Percentiles rank a stretch among this genome's conserved stretches.
Evolutionary conservation across 2,329 filamentous ascomycete species (phyloP).

Genomic region (Ceratocystiopsis brevicomis): DNA sequence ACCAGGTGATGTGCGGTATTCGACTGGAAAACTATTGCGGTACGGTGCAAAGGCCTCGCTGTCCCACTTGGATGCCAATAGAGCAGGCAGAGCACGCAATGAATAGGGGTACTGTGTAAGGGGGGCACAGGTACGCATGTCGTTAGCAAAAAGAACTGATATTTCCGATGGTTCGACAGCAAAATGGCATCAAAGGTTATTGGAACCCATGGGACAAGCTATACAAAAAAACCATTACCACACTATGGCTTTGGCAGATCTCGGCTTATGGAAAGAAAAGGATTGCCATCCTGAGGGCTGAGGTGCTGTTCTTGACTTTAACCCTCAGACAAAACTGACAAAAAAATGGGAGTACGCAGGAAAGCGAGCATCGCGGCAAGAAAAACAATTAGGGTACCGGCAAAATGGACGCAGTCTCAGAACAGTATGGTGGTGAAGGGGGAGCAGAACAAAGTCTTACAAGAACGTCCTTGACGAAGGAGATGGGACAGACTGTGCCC

Average conservation of each 20-base stretch:
- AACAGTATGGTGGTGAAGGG: neutral
- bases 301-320: too few species aligned
- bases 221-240: neutral
- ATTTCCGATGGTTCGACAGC: neutral
- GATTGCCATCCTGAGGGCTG: too few species aligned
- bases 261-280: too few species aligned
- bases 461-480: slow-evolving; percentile 66
- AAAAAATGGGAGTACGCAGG: too few species aligned
- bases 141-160: neutral
- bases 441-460: slow-evolving; percentile 32
- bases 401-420: too few species aligned
- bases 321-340: too few species aligned
- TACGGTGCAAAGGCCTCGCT: slow-evolving; percentile 44
- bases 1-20: slow-evolving; percentile 37
- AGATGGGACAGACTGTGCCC: slow-evolving; percentile 67
- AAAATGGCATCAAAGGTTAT: too few species aligned
- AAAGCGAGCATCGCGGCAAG: too few species aligned
- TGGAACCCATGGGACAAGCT: neutral
- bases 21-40: slow-evolving; percentile 49
- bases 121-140: too few species aligned
- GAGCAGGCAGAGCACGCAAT: slow-evolving; percentile 42
- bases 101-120: slow-evolving; percentile 54
- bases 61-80: slow-evolving; percentile 49
- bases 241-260: neutral
- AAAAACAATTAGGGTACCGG: too few species aligned